A percentile compares a stretch with the other conserved stretches of the same genome.
These are phyloP conservation scores for Hypoxylon intermedium DNA, from an alignment of 495 filamentous ascomycete genomes.

Conservation along the genomic window DNA sequence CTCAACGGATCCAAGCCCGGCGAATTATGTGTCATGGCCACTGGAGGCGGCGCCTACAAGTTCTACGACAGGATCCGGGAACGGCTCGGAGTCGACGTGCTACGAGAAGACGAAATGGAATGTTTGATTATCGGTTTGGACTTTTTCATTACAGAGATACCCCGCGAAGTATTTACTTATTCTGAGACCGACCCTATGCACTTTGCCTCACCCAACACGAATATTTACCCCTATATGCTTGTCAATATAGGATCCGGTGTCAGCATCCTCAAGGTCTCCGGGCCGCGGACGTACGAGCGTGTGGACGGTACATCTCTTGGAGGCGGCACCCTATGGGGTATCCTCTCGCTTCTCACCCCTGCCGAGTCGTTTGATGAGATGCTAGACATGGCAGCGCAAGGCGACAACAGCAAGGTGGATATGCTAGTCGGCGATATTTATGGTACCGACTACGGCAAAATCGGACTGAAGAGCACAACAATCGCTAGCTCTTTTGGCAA, in stretches of 20 bases:
- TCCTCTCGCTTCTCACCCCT: conserved; percentile 87
- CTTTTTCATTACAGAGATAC: conserved; percentile 98
- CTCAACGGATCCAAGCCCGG: conserved; percentile 70
- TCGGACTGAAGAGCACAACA: conserved; percentile 89
- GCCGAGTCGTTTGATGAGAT: conserved; percentile 93
- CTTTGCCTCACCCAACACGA: conserved; percentile 70
- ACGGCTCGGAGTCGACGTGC: conserved; percentile 80
- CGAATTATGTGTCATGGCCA: conserved; percentile 88
- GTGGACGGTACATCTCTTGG: conserved; percentile 95
- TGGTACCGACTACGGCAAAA: conserved; percentile 92
- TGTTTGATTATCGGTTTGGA: conserved; percentile 96
- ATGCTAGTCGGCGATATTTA: conserved; percentile 99
- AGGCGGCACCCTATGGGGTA: conserved; percentile 94
- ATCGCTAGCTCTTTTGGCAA: conserved; percentile 98
- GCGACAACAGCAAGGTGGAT: conserved; percentile 91
- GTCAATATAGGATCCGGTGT: conserved; percentile 99
- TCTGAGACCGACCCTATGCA: conserved; percentile 86
- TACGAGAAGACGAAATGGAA: conserved; percentile 97
- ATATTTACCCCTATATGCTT: conserved; percentile 94
- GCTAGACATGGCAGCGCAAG: conserved; percentile 89
- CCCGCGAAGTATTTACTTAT: conserved; percentile 95
- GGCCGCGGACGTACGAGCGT: conserved; percentile 81
- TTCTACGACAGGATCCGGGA: conserved; percentile 90
- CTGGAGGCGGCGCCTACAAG: conserved; percentile 93
- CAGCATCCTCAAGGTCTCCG: conserved; percentile 97